Evolutionary conservation across 495 filamentous ascomycete genomes (phyloP), one percentile per base, ranked within the genome.

Genomic region (Sordaria brevicollis): DNA sequence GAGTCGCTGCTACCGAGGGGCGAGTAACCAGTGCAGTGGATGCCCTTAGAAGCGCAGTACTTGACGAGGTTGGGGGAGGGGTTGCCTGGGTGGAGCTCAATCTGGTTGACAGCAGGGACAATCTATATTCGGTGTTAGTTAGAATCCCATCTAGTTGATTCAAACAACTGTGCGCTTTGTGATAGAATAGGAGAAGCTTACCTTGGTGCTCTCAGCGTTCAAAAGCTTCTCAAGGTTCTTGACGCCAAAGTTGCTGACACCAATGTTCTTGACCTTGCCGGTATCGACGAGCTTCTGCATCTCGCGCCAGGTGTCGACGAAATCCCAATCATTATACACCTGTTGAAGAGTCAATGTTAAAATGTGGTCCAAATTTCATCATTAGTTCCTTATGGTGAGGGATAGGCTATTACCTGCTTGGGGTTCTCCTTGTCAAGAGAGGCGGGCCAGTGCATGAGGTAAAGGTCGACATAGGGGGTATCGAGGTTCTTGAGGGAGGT

Each of bases 21-120:
- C 1, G 87, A 90, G 81, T 92, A 92, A 17, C 84, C 89, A 0
- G 89, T 89, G 67, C 79, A 83, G 81, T 91, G 88, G 75, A 92
- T 92, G 68, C 87, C 88, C 81, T 90, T 90, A 54, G 82, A 81
- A 21, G 81, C 84, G 83, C 86, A 87, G 80, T 90, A 94, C 41
- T 89, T 89, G 35, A 94, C 83, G 37, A 95, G 86, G 82, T 93
- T 93, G 29, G 91, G 91, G 1, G 88, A 90, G 8, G 89, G 91
- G 81, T 89, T 89, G 80, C 90, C 88, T 39, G 92, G 92, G 81
- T 96, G 92, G n/a, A 94, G 82, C 80, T 97, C 93, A 77, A 96
- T 89, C 83, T 97, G 93, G 86, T 96, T 96, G 72, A 94, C 92
- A 10, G 91, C 90, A 15, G 93, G 93, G 65, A 90, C 84, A 73